Base-by-base conservation (phyloP, 352 stramenopile species). In the Globisporangium yorkense region DNA sequence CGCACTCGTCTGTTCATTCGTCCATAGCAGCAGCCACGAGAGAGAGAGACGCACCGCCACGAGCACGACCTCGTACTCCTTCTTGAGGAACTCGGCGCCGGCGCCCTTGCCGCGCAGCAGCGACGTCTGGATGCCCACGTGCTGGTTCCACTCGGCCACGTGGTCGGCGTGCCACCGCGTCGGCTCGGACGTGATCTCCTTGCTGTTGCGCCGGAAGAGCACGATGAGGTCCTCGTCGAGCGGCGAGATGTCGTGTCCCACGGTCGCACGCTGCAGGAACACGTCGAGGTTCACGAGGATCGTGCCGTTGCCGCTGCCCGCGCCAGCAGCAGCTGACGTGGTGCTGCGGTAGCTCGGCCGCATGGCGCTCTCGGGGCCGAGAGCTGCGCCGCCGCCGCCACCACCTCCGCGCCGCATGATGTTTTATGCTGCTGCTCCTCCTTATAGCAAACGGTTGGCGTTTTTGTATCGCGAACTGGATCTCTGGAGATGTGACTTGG, bases 11-110 rank as follows among this genome's bases (percentile, higher is more conserved):
- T 24, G 1, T 24, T 24, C 21, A 24, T 24, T 24, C 21, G 21
- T 24, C 21, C 21, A 24, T 1, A 24, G 21, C 21, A 24, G 21
- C 21, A 24, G 21, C 21, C 21, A 24, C 21, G 21, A 24, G 21
- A 24, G 21, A 24, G 21, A 24, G 21, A 24, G 21, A 76, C 74
- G 47, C 61, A 85, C 75, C 63, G 81, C 81, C 0, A 92, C 81
- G 47, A 92, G 75, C 61, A 92, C 77, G 61, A 92, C 72, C 54
- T 92, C 81, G 72, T 92, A 92, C 43, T 92, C 81, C 44, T 92
- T 92, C 61, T 75, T 75, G n/a, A 85, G 65, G 55, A 82, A 89
- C 31, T 87, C 72, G 54, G 61, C 31, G 20, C 57, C 43, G n/a
- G 48, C 50, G n/a, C 68, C 70, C 59, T 86, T 84, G 66, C 76